Base-by-base conservation (phyloP, 106 monocot species). In the Apostasia ramifera region DNA sequence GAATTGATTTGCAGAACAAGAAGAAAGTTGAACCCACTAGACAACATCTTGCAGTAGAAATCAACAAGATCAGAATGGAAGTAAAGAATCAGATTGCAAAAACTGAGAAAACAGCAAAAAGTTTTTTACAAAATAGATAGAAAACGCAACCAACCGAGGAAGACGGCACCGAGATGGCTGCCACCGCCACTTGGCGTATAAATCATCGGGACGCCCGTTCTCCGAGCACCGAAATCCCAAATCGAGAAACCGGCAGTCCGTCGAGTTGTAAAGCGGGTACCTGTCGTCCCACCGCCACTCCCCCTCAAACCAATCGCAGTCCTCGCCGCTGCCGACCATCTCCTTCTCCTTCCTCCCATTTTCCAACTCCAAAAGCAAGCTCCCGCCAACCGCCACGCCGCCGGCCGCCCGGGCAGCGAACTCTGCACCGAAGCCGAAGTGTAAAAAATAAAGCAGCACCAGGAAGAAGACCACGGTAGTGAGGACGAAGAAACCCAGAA, bases 221-320 rank as follows among this genome's bases (percentile, higher is more conserved):
- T 87, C 83, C 11, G 63, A 67, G 75, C 87, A 87, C 52, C 78
- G 76, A 68, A 87, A 87, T 11, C 87, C 87, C 5, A 44, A 55
- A 61, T 87, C 87, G 46, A 83, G 12, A 47, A 87, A 87, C 12
- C 51, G 51, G 55, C 83, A 87, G 9, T 83, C 72, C 61, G 51
- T 73, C 3, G 82, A 67, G 48, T 80, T 67, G 67, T 87, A 87
- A 50, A 81, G 59, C 8, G 80, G 87, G 14, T 83, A 81, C 11
- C 61, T 46, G 1, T 80, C 87, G 67, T 87, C 87, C 80, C 80
- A 80, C 14, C 80, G 71, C 87, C 87, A 87, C 71, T 81, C 44
- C 77, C 86, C 86, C 1, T 83, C 80, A 12, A 78, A 78, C 54
- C 67, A 40, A 63, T 80, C 83, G 47, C 80, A 80, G 15, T 11